Evolutionary conservation across 2,329 filamentous ascomycete species (phyloP).

Genomic region (Colletotrichum ledebouriae): DNA sequence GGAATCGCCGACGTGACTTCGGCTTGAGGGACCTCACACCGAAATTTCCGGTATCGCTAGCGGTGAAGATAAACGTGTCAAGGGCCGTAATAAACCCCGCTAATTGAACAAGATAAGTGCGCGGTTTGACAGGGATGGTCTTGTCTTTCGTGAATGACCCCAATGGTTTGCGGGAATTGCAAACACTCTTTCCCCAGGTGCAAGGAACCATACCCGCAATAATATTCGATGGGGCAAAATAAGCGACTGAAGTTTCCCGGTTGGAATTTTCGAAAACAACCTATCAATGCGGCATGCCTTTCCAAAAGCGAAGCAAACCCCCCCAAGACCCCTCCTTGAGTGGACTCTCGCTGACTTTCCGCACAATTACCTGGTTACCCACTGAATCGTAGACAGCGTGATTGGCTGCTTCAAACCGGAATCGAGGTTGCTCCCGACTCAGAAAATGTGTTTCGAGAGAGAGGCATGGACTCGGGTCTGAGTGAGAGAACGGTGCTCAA

Average conservation of each 20-base stretch:
- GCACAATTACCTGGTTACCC: background rate
- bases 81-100: constrained; percentile 12
- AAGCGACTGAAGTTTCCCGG: constrained; percentile 22
- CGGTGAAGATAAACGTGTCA: constrained; percentile 33
- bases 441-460: too few relatives aligned
- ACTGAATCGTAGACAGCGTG: background rate
- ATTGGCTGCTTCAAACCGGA: background rate
- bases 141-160: constrained; percentile 29
- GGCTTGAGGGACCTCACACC: constrained; percentile 31
- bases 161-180: constrained; percentile 14
- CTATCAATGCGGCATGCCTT: background rate
- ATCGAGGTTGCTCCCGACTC: too few relatives aligned
- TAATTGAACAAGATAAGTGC: constrained; percentile 11
- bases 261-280: background rate
- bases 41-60: constrained; percentile 40
- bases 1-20: constrained; percentile 26
- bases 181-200: constrained; percentile 22
- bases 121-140: constrained; percentile 28
- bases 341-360: constrained; percentile 2
- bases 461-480: too few relatives aligned
- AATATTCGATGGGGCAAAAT: constrained; percentile 15
- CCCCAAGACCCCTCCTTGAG: too few relatives aligned
- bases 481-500: too few relatives aligned
- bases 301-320: background rate
- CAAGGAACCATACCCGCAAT: constrained; percentile 24